Percentiles rank a stretch among this genome's conserved stretches.
Evolutionary conservation across 108 stramenopile genomes (phyloP).

Genomic region (Bacterosira constricta): DNA sequence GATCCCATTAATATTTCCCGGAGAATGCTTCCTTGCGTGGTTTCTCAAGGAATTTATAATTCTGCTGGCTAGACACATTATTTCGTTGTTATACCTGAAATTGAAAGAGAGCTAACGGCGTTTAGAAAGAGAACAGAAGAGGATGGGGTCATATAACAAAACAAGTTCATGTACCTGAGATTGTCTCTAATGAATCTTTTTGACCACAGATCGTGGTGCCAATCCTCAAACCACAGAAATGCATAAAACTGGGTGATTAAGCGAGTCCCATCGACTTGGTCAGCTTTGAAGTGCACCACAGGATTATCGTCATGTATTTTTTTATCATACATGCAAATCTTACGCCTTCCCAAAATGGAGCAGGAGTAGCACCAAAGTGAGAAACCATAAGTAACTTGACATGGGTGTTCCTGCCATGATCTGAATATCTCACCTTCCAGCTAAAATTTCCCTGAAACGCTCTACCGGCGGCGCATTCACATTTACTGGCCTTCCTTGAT

Average conservation of each 20-base stretch:
- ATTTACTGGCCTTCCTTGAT: constrained; percentile 35
- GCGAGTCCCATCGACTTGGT: constrained; percentile 41
- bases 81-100: constrained; percentile 56
- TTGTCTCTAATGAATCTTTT: constrained; percentile 80
- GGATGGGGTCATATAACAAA: no score
- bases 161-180: constrained; percentile 27
- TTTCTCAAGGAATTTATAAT: constrained; percentile 42
- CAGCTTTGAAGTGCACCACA: constrained; percentile 62
- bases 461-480: constrained; percentile 43
- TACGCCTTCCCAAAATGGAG: constrained; percentile 14
- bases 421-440: constrained; percentile 17
- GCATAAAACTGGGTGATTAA: constrained; percentile 81
- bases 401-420: neutral
- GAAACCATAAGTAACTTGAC: neutral
- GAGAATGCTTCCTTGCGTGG: constrained; percentile 1
- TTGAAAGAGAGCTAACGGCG: constrained; percentile 1
- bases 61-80: constrained; percentile 54
- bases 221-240: constrained; percentile 81
- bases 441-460: constrained; percentile 57
- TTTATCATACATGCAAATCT: constrained; percentile 64
- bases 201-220: constrained; percentile 68
- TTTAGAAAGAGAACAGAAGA: neutral
- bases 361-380: neutral
- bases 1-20: constrained; percentile 25
- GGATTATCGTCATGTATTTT: constrained; percentile 52